These are phyloP conservation scores for Crithidia brevicula DNA, from an alignment of 208 protist species.

Conservation along the genomic window DNA sequence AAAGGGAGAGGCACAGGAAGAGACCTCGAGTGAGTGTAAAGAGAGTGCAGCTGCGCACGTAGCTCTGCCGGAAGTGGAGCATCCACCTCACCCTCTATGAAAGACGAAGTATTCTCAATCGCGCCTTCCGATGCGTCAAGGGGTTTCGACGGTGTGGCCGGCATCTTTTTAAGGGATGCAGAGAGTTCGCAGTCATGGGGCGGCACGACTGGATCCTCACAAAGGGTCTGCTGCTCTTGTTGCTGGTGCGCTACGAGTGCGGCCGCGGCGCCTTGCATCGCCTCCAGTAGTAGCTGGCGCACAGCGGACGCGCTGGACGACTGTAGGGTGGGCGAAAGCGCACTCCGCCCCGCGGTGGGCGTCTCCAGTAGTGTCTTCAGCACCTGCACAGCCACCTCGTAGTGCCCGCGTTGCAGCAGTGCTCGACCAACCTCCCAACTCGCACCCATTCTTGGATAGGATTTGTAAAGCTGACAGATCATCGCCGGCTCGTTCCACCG, in stretches of 20 bases:
- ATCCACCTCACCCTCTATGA: background rate
- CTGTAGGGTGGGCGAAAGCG: background rate
- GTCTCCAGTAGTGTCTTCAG: conserved; percentile 44
- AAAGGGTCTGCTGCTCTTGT: background rate
- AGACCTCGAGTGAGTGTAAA: conserved; percentile 16
- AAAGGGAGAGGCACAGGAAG: conserved; percentile 27
- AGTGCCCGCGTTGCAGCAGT: conserved; percentile 45
- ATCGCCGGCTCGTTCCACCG: conserved; percentile 39
- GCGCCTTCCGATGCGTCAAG: background rate
- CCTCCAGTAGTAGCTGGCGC: conserved; percentile 34
- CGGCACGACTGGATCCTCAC: too few species aligned
- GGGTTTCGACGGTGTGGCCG: too few species aligned
- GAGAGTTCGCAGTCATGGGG: too few species aligned
- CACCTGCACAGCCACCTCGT: conserved; percentile 45
- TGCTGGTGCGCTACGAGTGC: conserved; percentile 18
- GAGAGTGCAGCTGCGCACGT: conserved; percentile 16
- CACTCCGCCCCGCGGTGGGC: background rate
- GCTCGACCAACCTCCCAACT: conserved; percentile 74
- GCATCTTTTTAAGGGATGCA: too few species aligned
- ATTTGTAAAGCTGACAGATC: conserved; percentile 42
- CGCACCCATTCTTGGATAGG: conserved; percentile 54
- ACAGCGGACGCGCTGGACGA: conserved; percentile 14
- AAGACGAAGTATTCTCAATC: background rate
- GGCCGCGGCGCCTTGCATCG: conserved; percentile 28
- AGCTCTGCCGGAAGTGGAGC: conserved; percentile 26